These are phyloP conservation scores for Malania oleifera DNA, from an alignment of 164 flowering plant genomes.

Conservation along the genomic window DNA sequence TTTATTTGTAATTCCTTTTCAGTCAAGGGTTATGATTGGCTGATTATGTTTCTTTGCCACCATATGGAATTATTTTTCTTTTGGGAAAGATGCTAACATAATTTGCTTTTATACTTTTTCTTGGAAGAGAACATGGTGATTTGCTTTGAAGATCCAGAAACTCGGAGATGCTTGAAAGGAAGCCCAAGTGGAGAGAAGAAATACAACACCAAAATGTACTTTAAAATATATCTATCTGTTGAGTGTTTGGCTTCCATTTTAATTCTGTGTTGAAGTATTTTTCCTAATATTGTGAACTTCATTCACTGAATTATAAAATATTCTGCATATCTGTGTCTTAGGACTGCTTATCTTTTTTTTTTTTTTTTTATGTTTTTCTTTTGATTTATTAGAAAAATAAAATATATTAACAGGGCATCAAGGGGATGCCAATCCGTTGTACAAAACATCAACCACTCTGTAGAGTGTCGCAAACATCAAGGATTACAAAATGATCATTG, in stretches of 20 bases:
- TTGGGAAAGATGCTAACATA: constrained; percentile 6
- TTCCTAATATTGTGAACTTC: neutral
- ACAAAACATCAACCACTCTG: too few species aligned
- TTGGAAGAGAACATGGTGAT: constrained; percentile 88
- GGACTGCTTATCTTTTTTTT: neutral
- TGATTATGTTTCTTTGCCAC: neutral
- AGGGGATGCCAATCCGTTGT: too few species aligned
- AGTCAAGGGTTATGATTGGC: neutral
- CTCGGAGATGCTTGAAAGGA: constrained; percentile 73
- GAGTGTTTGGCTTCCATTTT: neutral
- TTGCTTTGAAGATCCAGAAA: constrained; percentile 76
- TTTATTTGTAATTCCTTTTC: too few species aligned
- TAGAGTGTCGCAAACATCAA: too few species aligned
- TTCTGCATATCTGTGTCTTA: neutral
- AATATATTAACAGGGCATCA: too few species aligned
- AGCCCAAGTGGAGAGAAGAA: constrained; percentile 45
- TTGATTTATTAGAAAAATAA: too few species aligned
- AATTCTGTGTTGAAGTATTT: neutral
- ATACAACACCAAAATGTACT: constrained; percentile 60
- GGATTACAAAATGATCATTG: too few species aligned
- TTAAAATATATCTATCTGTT: neutral
- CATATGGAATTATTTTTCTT: neutral
- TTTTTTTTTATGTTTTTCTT: too few species aligned
- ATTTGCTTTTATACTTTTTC: constrained; percentile 12
- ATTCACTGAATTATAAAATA: neutral